phyloP scores from a whole-genome alignment of 345 rosid species.

The Aquilaria yunnanensis region DNA sequence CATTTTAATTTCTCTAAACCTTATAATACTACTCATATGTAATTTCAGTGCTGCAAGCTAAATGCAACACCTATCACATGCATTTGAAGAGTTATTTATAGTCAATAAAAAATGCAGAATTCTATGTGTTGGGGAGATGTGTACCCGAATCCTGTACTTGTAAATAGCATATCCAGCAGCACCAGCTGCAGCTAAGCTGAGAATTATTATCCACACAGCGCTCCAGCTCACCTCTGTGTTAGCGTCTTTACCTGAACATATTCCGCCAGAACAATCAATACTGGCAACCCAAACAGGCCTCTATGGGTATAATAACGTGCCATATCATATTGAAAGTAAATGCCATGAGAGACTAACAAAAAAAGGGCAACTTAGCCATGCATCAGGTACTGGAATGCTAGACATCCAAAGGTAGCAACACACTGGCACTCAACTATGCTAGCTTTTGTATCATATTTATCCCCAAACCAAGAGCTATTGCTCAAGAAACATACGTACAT shows the following conservation, averaged over 20 bases:
- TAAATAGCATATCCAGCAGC: slow-evolving; percentile 63
- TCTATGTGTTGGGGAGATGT: not conserved
- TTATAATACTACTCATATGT: too few relatives aligned
- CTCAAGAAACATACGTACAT: not conserved
- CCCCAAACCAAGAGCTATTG: too few relatives aligned
- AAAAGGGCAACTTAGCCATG: too few relatives aligned
- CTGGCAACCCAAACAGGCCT: not conserved
- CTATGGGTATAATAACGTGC: too few relatives aligned
- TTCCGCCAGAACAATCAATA: not conserved
- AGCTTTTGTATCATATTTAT: too few relatives aligned
- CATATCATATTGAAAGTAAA: not conserved
- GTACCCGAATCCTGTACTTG: slow-evolving; percentile 85
- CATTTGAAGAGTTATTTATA: not conserved
- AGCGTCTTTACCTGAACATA: slow-evolving; percentile 38
- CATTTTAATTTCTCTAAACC: too few relatives aligned
- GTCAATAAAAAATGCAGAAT: too few relatives aligned
- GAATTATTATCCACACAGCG: slow-evolving; percentile 52
- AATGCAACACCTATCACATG: too few relatives aligned
- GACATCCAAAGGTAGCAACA: too few relatives aligned
- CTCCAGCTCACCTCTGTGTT: slow-evolving; percentile 45
- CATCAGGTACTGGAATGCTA: not conserved
- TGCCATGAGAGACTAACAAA: not conserved
- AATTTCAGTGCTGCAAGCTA: too few relatives aligned
- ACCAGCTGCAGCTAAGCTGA: slow-evolving; percentile 56
- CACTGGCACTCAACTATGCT: too few relatives aligned